A percentile compares a stretch with the other conserved stretches of the same genome.
phyloP scores from a whole-genome alignment of 1,284 basidiomycete genomes.

The Fomitopsis pinicola region DNA sequence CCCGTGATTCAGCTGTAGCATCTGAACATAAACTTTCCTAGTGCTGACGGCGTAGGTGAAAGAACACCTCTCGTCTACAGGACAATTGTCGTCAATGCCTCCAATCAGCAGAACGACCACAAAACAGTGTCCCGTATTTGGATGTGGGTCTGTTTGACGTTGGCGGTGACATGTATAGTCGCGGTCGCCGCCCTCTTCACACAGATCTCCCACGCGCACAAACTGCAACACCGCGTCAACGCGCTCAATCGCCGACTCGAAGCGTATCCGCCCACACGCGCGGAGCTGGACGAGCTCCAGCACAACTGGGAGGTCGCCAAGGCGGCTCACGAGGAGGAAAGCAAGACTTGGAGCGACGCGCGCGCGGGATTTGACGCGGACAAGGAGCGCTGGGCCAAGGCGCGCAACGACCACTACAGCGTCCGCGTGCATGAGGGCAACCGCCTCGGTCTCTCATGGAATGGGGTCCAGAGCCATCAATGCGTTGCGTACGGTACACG shows the following conservation, averaged over 20 bases:
- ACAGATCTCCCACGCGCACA: background rate
- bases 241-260: background rate
- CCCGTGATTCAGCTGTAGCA: too few relatives aligned
- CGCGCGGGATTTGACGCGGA: background rate
- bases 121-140: background rate
- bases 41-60: background rate
- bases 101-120: background rate
- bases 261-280: background rate
- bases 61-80: background rate
- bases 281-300: background rate
- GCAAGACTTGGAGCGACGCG: background rate
- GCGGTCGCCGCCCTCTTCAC: background rate
- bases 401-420: background rate
- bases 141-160: background rate
- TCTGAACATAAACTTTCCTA: too few relatives aligned
- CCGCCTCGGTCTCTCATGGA: background rate
- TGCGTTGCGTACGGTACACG: background rate
- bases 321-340: background rate
- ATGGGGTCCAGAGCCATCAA: background rate
- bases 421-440: background rate
- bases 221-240: background rate
- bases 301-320: background rate
- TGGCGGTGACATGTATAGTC: background rate
- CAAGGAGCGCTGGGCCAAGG: background rate
- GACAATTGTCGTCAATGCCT: background rate